Base-by-base conservation (phyloP, 2,329 filamentous ascomycete species). In the Hypoxylon sp. region DNA sequence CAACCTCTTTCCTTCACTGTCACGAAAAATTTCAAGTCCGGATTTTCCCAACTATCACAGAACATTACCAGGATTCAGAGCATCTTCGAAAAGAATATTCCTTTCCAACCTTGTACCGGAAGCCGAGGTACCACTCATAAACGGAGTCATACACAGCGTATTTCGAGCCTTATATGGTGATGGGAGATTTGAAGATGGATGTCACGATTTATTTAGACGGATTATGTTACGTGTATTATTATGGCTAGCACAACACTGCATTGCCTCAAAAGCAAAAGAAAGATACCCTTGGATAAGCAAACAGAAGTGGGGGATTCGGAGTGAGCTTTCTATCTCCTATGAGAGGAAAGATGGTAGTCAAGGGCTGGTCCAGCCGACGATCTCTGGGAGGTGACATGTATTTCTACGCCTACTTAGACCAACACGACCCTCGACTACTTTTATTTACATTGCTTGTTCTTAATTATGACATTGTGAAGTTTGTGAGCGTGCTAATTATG, bases 311-410 rank as follows among this genome's bases (percentile, higher is more conserved):
- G 17, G 39, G 31, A 50, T 51, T 62, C 13, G 29, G n/a, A 42
- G 29, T 57, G 61, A 54, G 66, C 55, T 54, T 54, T 50, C 37
- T 37, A 33, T 59, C 55, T 60, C 46, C n/a, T 19, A 59, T 19
- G 44, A 55, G 47, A 44, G 60, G 62, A 61, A 66, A 58, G 59
- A 55, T 50, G 37, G 44, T 66, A 66, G 71, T 70, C 59, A 51
- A 59, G 50, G 48, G 67, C 59, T n/a, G 67, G 65, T 65, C 59
- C n/a, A 71, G 57, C 59, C 63, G 19, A 63, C n/a, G 46, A 63
- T 68, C 58, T 70, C 24, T 55, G 44, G 48, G 37, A 63, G 65
- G 65, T 63, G 33, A n/a, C 51, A 44, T 47, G 17, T 44, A 59
- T 50, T 19, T 29, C n/a, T 44, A 17, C 26, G 63, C 60, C 59